Conservation (phyloP, 805 yeast species). For the Isabelozyma pseudorhagii region DNA sequence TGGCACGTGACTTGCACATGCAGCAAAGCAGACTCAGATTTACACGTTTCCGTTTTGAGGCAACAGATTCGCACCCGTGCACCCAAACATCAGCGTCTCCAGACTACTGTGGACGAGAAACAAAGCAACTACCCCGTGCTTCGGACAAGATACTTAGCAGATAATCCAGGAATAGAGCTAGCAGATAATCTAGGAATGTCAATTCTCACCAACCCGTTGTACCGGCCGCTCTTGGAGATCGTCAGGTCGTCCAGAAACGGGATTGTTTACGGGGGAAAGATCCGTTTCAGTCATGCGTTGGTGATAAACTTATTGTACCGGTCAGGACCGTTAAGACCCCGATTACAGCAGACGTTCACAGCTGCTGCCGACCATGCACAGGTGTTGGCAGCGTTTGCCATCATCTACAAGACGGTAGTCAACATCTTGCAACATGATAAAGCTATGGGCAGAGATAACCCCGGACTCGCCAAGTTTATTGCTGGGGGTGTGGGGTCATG, state of each 20-base stretch:
- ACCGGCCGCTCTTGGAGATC: conserved; percentile 32
- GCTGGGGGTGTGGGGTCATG: conserved; percentile 42
- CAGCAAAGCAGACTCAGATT: too few species aligned
- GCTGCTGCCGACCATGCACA: conserved; percentile 56
- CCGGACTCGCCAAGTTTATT: conserved; percentile 26
- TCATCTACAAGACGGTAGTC: conserved; percentile 44
- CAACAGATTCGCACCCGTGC: too few species aligned
- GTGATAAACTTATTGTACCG: conserved; percentile 59
- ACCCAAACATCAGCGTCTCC: too few species aligned
- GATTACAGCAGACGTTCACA: conserved; percentile 43
- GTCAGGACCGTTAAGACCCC: conserved; percentile 45
- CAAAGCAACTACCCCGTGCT: too few species aligned
- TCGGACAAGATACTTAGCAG: too few species aligned
- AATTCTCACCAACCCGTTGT: conserved; percentile 20
- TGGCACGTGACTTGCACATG: too few species aligned
- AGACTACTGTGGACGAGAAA: too few species aligned
- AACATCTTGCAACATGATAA: conserved; percentile 28
- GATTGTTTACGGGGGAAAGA: conserved; percentile 57
- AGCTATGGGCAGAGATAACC: conserved; percentile 24
- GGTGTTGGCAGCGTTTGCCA: conserved; percentile 55
- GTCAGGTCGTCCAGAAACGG: conserved; percentile 43
- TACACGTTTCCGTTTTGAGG: too few species aligned
- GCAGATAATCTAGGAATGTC: neutral
- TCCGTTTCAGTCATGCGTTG: conserved; percentile 61
- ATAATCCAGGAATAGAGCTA: neutral